phyloP scores from a whole-genome alignment of 2,329 filamentous ascomycete species.

The Diaporthe sp. region DNA sequence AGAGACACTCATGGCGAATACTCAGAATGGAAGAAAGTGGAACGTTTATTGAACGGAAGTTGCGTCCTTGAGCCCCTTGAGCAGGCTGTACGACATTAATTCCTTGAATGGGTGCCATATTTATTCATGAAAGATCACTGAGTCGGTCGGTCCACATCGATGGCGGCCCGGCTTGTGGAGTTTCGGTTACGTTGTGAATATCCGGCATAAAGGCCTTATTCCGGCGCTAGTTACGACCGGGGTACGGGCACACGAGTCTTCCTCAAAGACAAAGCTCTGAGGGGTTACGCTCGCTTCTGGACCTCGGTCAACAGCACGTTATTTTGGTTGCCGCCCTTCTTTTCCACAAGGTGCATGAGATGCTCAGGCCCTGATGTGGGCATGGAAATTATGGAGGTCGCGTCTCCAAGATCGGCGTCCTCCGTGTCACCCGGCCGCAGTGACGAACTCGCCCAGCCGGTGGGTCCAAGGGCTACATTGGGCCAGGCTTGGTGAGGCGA shows the following conservation, averaged over 20 bases:
- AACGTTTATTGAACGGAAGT: background rate
- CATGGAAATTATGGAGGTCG: background rate
- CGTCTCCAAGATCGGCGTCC: background rate
- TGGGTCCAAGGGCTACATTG: background rate
- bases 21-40: background rate
- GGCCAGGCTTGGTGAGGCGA: constrained; percentile 2
- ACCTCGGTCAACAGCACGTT: background rate
- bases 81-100: background rate
- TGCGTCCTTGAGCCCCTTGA: background rate
- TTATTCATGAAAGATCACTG: background rate
- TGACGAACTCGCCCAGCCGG: background rate
- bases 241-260: background rate
- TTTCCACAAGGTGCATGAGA: background rate
- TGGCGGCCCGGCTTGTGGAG: background rate
- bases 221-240: background rate
- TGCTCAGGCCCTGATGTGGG: background rate
- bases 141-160: background rate
- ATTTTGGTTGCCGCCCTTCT: background rate
- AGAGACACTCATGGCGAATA: constrained; percentile 38
- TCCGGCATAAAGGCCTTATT: constrained; percentile 4
- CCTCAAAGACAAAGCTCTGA: background rate
- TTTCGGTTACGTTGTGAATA: background rate
- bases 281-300: background rate
- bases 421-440: background rate
- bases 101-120: background rate